These are phyloP conservation scores for Gaeumannomyces tritici DNA, from an alignment of 2,329 filamentous ascomycete genomes.

Conservation along the genomic window DNA sequence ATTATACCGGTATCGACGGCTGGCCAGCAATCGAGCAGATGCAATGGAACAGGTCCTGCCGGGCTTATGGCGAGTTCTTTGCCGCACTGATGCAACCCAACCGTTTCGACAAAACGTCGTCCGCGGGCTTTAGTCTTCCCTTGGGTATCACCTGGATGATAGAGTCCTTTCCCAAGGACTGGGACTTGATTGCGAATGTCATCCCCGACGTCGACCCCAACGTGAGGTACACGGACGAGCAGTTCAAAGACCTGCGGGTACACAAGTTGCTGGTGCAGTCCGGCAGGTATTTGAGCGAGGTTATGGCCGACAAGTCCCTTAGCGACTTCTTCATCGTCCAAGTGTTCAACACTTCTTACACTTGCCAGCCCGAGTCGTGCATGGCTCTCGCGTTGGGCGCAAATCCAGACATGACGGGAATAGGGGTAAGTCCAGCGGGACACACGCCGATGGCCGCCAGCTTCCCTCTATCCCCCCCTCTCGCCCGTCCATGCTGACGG, in stretches of 20 bases:
- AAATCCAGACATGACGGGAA: slow-evolving; percentile 13
- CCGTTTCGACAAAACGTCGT: not conserved
- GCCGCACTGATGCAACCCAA: not conserved
- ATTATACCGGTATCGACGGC: not conserved
- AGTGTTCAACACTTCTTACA: slow-evolving; percentile 5
- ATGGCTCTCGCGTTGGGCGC: slow-evolving; percentile 11
- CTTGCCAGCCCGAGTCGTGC: slow-evolving; percentile 9
- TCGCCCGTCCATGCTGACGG: not conserved
- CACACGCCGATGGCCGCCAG: too few relatives aligned
- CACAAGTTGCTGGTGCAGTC: not conserved
- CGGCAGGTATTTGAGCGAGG: not conserved
- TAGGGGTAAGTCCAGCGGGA: slow-evolving; percentile 10
- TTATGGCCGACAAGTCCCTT: not conserved
- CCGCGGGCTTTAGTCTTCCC: not conserved
- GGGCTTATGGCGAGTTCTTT: not conserved
- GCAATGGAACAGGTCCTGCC: not conserved
- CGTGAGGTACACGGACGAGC: not conserved
- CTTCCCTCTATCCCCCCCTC: not conserved
- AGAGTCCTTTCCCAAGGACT: not conserved
- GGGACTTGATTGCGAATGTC: not conserved
- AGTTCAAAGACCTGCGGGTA: not conserved
- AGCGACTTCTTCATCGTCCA: slow-evolving; percentile 5
- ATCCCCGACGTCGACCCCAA: not conserved
- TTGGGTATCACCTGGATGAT: not conserved
- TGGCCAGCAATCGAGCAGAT: not conserved